Conservation (phyloP, 148 eudicot genomes). For the Fagopyrum homotropicum region DNA sequence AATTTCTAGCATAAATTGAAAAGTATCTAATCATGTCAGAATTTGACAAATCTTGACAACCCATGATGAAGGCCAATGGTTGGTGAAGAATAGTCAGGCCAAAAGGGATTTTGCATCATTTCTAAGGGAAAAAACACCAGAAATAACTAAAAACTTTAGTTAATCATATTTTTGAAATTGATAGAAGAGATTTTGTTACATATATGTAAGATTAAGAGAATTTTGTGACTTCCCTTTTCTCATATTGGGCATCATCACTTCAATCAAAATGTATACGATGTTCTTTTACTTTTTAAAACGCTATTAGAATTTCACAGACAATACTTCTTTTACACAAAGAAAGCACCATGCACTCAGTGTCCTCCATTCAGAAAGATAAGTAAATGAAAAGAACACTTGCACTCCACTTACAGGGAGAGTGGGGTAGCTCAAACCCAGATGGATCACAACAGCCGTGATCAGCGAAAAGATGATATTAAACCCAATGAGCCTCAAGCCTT, state of each 20-base stretch:
- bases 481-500: slow-evolving; percentile 67
- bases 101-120: not conserved
- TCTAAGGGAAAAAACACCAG: not conserved
- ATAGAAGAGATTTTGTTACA: too few relatives aligned
- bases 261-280: not conserved
- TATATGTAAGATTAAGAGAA: too few relatives aligned
- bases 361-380: too few relatives aligned
- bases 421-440: slow-evolving; percentile 55
- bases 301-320: not conserved
- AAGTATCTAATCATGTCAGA: not conserved
- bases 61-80: not conserved
- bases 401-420: slow-evolving; percentile 73
- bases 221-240: too few relatives aligned
- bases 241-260: not conserved
- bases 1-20: not conserved
- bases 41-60: not conserved
- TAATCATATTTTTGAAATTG: not conserved
- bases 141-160: not conserved
- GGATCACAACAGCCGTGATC: slow-evolving; percentile 40
- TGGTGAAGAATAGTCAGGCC: not conserved
- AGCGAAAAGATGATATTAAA: slow-evolving; percentile 52
- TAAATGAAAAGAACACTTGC: not conserved
- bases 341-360: not conserved
- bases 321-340: not conserved
- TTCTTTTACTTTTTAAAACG: too few relatives aligned